Evolutionary conservation across 352 stramenopile species (phyloP).

Genomic region (Phytophthora hybrid): DNA sequence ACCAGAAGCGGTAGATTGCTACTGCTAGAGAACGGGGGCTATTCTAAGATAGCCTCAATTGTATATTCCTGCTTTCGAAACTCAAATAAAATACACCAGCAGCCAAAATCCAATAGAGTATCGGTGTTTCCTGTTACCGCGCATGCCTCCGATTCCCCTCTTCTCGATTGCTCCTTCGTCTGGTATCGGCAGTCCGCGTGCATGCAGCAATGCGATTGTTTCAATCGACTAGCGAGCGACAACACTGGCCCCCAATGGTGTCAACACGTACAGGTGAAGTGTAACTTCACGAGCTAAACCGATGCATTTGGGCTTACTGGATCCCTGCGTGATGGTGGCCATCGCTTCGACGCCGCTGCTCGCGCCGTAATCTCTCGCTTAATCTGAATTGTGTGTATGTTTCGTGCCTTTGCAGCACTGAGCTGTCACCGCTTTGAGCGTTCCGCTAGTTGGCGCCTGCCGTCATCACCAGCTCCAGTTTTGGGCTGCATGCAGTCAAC

Average conservation of each 20-base stretch:
- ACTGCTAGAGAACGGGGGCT: not conserved
- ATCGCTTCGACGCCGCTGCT: not conserved
- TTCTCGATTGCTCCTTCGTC: no score
- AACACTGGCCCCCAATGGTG: no score
- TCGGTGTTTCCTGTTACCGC: no score
- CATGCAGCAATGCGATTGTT: no score
- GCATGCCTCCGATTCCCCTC: no score
- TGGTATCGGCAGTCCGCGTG: no score
- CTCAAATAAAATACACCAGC: not conserved
- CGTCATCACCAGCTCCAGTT: not conserved
- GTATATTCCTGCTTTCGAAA: not conserved
- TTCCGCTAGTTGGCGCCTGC: not conserved
- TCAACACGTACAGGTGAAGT: no score
- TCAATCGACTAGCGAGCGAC: no score
- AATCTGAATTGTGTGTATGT: not conserved
- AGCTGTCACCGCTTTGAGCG: not conserved
- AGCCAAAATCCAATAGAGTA: no score
- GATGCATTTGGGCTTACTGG: not conserved
- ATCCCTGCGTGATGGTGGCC: not conserved
- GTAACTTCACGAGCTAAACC: not conserved
- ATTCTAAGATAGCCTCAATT: not conserved
- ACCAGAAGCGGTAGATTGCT: conserved; percentile 46
- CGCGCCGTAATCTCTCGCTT: not conserved
- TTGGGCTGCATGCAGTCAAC: not conserved
- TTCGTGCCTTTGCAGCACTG: not conserved